phyloP scores from a whole-genome alignment of 257 asterid genomes.

The Penstemon davidsonii region DNA sequence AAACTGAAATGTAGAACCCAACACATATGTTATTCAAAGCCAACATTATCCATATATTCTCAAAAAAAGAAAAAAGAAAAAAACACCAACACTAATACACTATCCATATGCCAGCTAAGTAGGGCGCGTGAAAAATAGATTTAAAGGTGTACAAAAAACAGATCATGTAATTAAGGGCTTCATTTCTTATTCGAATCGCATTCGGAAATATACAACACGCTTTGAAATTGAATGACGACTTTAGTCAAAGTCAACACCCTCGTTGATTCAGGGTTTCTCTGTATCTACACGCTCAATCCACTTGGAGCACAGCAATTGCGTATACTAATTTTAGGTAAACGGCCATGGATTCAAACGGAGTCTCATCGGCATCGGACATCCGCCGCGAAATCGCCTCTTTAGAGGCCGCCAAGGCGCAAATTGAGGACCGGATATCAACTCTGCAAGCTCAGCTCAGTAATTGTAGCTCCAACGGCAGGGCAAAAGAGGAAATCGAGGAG shows the following conservation, averaged over 20 bases:
- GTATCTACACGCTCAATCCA: not conserved
- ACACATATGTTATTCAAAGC: too few relatives aligned
- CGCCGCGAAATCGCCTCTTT: conserved; percentile 53
- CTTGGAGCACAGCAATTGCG: not conserved
- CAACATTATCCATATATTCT: too few relatives aligned
- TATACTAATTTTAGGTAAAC: not conserved
- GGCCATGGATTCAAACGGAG: conserved; percentile 51
- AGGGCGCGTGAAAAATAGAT: too few relatives aligned
- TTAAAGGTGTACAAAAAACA: too few relatives aligned
- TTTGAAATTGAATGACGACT: too few relatives aligned
- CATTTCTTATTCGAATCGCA: too few relatives aligned
- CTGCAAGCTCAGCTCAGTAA: conserved; percentile 60
- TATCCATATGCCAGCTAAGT: too few relatives aligned
- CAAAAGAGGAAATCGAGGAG: conserved; percentile 24
- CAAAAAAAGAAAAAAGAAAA: too few relatives aligned
- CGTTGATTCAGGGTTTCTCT: not conserved
- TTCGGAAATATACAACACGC: too few relatives aligned
- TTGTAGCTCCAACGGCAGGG: conserved; percentile 11
- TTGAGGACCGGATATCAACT: conserved; percentile 59
- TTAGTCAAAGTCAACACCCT: not conserved
- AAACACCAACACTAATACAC: too few relatives aligned
- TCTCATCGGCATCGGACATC: conserved; percentile 44
- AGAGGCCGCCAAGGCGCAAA: conserved; percentile 38
- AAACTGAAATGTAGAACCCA: too few relatives aligned
- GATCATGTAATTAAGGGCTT: too few relatives aligned